Percentiles rank a stretch among this genome's conserved stretches.
These are phyloP conservation scores for Lepidium didymum DNA, from an alignment of 345 rosid genomes.

Conservation along the genomic window DNA sequence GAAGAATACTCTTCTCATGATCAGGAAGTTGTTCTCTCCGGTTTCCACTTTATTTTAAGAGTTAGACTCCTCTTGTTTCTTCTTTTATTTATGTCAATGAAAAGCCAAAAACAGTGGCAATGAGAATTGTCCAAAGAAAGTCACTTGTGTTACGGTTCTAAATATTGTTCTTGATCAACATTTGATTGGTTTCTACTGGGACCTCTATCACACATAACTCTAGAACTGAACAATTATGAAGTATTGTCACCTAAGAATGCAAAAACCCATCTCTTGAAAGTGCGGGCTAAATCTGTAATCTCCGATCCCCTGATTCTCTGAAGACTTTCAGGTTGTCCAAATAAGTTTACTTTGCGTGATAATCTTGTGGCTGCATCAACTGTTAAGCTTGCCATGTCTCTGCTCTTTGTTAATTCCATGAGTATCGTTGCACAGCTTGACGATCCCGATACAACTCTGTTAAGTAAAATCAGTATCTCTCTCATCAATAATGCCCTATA, in stretches of 20 bases:
- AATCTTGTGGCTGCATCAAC: conserved; percentile 61
- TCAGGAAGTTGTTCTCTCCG: too few relatives aligned
- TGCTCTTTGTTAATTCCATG: conserved; percentile 48
- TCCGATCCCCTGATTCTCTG: conserved; percentile 53
- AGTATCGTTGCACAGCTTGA: conserved; percentile 47
- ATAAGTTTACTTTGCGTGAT: conserved; percentile 38
- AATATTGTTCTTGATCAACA: too few relatives aligned
- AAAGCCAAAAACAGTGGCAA: too few relatives aligned
- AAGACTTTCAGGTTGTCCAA: conserved; percentile 21
- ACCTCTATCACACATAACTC: too few relatives aligned
- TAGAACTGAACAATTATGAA: not conserved
- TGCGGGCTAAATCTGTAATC: conserved; percentile 53
- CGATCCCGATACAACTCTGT: conserved; percentile 65
- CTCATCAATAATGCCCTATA: conserved; percentile 63
- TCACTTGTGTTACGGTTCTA: too few relatives aligned
- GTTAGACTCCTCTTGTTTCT: too few relatives aligned
- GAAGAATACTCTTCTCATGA: too few relatives aligned
- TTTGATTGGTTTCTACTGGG: too few relatives aligned
- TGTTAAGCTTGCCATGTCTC: conserved; percentile 78
- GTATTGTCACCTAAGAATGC: conserved; percentile 50
- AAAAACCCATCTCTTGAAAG: conserved; percentile 58
- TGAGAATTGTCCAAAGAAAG: too few relatives aligned
- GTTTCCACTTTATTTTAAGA: too few relatives aligned
- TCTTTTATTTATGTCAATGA: too few relatives aligned
- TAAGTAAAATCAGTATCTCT: conserved; percentile 72